Percentiles rank a stretch among this genome's conserved stretches.
phyloP scores from a whole-genome alignment of 140 eudicot species.

The Anethum foeniculum region DNA sequence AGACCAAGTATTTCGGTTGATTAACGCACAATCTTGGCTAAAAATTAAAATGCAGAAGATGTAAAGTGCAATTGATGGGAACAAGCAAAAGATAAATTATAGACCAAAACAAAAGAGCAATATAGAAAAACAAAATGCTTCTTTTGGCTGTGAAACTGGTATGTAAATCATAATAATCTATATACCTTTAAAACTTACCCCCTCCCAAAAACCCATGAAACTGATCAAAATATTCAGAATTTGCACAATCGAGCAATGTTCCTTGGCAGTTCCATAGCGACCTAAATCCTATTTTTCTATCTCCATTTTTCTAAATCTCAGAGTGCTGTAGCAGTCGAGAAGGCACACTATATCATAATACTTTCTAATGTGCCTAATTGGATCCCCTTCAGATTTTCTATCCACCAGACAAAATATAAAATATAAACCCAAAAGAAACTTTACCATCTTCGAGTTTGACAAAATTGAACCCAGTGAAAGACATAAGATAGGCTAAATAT shows the following conservation, averaged over 20 bases:
- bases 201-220: constrained; percentile 24
- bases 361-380: constrained; percentile 10
- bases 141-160: not conserved
- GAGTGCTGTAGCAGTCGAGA: constrained; percentile 7
- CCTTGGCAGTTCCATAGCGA: constrained; percentile 21
- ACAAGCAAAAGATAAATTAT: not conserved
- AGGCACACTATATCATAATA: constrained; percentile 12
- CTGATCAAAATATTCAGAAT: constrained; percentile 32
- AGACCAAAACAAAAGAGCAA: not conserved
- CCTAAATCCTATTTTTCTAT: constrained; percentile 25
- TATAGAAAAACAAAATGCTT: not conserved
- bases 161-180: constrained; percentile 26
- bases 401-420: not conserved
- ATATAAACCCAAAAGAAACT: not conserved
- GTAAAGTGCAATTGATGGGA: not conserved
- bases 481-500: constrained; percentile 30
- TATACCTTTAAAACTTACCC: constrained; percentile 11
- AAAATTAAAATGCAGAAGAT: not conserved
- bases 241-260: constrained; percentile 32
- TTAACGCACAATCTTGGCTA: not conserved
- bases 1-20: too few relatives aligned
- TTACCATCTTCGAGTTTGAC: constrained; percentile 3
- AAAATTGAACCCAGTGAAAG: constrained; percentile 10
- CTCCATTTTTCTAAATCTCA: constrained; percentile 13
- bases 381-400: not conserved